A percentile compares a stretch with the other conserved stretches of the same genome.
These are phyloP conservation scores for Cryomyces antarcticus DNA, from an alignment of 495 filamentous ascomycete genomes.

Conservation along the genomic window DNA sequence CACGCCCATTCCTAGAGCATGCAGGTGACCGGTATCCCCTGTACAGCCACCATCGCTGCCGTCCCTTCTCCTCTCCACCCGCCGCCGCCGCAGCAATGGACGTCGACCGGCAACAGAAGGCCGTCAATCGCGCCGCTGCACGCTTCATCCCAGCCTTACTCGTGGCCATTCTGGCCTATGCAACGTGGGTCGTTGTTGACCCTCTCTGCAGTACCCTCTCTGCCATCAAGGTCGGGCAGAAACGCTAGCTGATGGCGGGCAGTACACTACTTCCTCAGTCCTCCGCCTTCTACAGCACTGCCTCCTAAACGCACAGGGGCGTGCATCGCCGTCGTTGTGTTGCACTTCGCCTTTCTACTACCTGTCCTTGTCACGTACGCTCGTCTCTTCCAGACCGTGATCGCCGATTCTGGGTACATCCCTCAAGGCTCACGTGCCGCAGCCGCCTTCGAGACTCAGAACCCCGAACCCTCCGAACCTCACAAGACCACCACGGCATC, in stretches of 20 bases:
- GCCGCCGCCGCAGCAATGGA: no score
- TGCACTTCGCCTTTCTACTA: conserved; percentile 51
- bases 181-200: neutral
- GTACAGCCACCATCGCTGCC: no score
- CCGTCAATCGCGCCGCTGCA: neutral
- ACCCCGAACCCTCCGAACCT: neutral
- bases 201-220: neutral
- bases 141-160: neutral
- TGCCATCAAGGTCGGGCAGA: no score
- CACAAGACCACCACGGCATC: neutral
- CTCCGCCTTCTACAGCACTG: conserved; percentile 10
- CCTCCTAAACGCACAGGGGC: conserved; percentile 22
- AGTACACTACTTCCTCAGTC: conserved; percentile 46
- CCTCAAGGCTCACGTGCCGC: conserved; percentile 25
- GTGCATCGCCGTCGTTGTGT: conserved; percentile 44
- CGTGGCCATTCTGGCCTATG: neutral
- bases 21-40: no score
- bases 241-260: no score
- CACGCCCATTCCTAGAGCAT: no score
- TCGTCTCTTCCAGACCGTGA: conserved; percentile 43
- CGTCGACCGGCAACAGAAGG: neutral
- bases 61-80: no score
- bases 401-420: conserved; percentile 47
- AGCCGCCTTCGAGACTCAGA: neutral
- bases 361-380: conserved; percentile 46